Evolutionary conservation across 306 rosid species (phyloP).

Genomic region (Gleditsia sinensis): DNA sequence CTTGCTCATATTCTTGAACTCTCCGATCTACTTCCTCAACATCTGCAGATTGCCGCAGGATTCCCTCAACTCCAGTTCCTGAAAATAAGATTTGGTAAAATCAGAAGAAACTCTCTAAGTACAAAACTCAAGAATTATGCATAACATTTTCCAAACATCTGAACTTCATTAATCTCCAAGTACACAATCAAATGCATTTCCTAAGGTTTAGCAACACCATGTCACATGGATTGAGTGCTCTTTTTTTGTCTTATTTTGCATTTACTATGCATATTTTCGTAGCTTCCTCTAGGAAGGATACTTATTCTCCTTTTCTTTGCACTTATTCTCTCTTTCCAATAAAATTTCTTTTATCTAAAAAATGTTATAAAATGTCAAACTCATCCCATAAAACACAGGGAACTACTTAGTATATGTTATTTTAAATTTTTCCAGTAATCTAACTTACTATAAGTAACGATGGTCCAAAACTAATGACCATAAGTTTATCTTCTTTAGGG

Average conservation of each 20-base stretch:
- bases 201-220: slow-evolving; percentile 13
- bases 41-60: slow-evolving; percentile 95
- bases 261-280: not conserved
- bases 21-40: slow-evolving; percentile 98
- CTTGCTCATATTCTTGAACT: slow-evolving; percentile 97
- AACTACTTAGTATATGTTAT: not conserved
- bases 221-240: not conserved
- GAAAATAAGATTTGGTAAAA: slow-evolving; percentile 22
- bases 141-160: slow-evolving; percentile 1
- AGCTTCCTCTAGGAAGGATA: not conserved
- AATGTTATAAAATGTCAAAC: not conserved
- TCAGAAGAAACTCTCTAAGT: slow-evolving; percentile 20
- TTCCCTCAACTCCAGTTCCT: slow-evolving; percentile 93
- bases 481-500: too few species aligned
- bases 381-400: not conserved
- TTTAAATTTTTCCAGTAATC: too few species aligned
- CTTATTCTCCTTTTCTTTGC: not conserved
- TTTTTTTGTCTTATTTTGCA: not conserved
- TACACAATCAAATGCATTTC: slow-evolving; percentile 14
- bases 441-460: not conserved
- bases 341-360: not conserved
- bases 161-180: not conserved
- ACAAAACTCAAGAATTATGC: not conserved
- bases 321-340: not conserved
- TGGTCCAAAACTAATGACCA: too few species aligned